These are phyloP conservation scores for Fusarium fujikuroi DNA, from an alignment of 2,329 filamentous ascomycete genomes.

Conservation along the genomic window DNA sequence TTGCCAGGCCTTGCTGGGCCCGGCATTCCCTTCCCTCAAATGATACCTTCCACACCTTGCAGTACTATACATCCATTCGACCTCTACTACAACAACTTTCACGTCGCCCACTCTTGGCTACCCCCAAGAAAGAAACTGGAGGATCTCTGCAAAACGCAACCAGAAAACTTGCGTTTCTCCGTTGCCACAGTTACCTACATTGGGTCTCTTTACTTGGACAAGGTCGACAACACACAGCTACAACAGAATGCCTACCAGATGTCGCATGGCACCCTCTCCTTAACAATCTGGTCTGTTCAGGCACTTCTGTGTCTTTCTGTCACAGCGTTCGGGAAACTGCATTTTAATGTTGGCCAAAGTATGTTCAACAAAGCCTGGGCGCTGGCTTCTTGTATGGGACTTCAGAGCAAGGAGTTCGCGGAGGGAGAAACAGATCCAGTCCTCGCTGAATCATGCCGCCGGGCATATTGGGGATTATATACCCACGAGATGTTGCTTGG, in stretches of 20 bases:
- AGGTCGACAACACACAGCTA: slow-evolving; percentile 11
- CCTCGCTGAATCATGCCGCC: slow-evolving; percentile 39
- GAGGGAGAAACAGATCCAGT: slow-evolving; percentile 19
- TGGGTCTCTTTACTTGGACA: slow-evolving; percentile 34
- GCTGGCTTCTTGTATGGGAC: slow-evolving; percentile 30
- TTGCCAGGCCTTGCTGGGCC: slow-evolving; percentile 14
- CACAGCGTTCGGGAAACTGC: slow-evolving; percentile 26
- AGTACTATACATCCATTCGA: slow-evolving; percentile 17
- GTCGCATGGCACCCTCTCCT: slow-evolving; percentile 16
- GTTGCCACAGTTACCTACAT: slow-evolving; percentile 32
- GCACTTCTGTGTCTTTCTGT: slow-evolving; percentile 36
- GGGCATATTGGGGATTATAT: slow-evolving; percentile 43
- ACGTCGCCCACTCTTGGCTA: slow-evolving; percentile 39
- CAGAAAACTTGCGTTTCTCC: slow-evolving; percentile 14
- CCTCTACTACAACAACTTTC: slow-evolving; percentile 41
- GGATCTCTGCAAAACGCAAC: neutral
- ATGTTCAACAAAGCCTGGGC: slow-evolving; percentile 21
- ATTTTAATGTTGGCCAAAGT: neutral
- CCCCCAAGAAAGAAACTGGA: slow-evolving; percentile 30
- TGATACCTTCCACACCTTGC: slow-evolving; percentile 1
- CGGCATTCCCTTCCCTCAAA: neutral
- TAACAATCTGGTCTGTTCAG: slow-evolving; percentile 41
- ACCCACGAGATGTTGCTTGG: slow-evolving; percentile 33
- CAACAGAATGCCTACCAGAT: slow-evolving; percentile 26
- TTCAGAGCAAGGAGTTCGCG: slow-evolving; percentile 35